Conservation (phyloP, 2,329 filamentous ascomycete genomes). For the Venturia oleaginea region DNA sequence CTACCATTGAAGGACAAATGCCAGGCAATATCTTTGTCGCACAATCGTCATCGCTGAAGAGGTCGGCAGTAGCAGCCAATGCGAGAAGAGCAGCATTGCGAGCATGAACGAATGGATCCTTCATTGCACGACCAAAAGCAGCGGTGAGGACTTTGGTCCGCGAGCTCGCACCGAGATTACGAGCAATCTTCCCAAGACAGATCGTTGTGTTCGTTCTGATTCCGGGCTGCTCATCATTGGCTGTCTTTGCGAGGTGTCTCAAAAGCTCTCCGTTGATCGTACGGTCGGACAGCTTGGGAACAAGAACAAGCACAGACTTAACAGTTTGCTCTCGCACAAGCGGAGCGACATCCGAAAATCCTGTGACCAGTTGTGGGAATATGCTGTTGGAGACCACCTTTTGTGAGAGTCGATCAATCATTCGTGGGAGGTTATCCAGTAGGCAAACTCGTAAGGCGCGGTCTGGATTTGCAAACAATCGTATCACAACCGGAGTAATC, state of each 20-base stretch:
- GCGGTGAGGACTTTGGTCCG: conserved; percentile 79
- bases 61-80: conserved; percentile 72
- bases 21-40: conserved; percentile 74
- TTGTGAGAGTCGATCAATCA: conserved; percentile 84
- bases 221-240: conserved; percentile 94
- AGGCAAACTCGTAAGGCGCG: conserved; percentile 85
- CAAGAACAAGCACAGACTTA: conserved; percentile 81
- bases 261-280: conserved; percentile 90
- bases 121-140: conserved; percentile 78
- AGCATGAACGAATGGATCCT: conserved; percentile 92
- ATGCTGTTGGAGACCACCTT: conserved; percentile 94
- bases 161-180: conserved; percentile 63
- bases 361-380: conserved; percentile 92
- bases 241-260: conserved; percentile 84
- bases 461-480: conserved; percentile 84
- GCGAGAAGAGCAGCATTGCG: conserved; percentile 84
- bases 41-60: conserved; percentile 84
- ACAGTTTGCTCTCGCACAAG: conserved; percentile 92
- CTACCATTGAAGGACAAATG: conserved; percentile 74
- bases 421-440: conserved; percentile 75
- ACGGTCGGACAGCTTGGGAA: conserved; percentile 82
- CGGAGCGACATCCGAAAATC: conserved; percentile 85
- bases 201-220: conserved; percentile 98
- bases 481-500: conserved; percentile 76
- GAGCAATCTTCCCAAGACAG: conserved; percentile 90